phyloP scores from a whole-genome alignment of 2,329 filamentous ascomycete genomes.

The Exophiala phaeomuriformis region DNA sequence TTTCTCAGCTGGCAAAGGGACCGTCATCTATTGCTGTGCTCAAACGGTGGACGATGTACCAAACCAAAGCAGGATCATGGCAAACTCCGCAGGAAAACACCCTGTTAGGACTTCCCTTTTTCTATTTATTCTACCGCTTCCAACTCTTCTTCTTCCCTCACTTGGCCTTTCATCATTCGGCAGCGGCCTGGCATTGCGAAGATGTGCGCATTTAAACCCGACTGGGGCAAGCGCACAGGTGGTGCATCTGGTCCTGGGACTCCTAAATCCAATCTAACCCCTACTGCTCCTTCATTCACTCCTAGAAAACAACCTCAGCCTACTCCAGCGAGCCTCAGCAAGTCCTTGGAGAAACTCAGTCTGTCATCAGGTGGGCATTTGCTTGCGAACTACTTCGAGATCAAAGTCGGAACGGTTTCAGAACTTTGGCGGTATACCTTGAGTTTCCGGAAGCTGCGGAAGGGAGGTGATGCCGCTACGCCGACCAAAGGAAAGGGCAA shows the following conservation, averaged over 20 bases:
- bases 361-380: background rate
- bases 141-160: too few relatives aligned
- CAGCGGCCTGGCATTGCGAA: too few relatives aligned
- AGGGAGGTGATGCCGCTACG: background rate
- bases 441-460: background rate
- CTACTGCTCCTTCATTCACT: background rate
- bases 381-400: constrained; percentile 14
- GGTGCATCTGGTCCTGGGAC: too few relatives aligned
- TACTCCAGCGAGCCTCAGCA: background rate
- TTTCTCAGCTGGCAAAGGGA: too few relatives aligned
- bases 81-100: too few relatives aligned
- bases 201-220: background rate
- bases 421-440: constrained; percentile 10
- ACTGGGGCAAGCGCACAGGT: too few relatives aligned
- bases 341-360: background rate
- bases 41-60: too few relatives aligned
- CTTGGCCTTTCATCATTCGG: too few relatives aligned
- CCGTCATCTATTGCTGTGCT: too few relatives aligned
- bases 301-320: background rate
- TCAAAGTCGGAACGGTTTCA: background rate
- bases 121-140: too few relatives aligned
- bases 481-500: background rate
- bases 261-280: background rate
- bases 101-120: too few relatives aligned
- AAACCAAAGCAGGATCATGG: too few relatives aligned